Evolutionary conservation across 129 eudicot species (phyloP), one percentile per base, ranked within the genome.

Genomic region (Smallanthus sonchifolius): DNA sequence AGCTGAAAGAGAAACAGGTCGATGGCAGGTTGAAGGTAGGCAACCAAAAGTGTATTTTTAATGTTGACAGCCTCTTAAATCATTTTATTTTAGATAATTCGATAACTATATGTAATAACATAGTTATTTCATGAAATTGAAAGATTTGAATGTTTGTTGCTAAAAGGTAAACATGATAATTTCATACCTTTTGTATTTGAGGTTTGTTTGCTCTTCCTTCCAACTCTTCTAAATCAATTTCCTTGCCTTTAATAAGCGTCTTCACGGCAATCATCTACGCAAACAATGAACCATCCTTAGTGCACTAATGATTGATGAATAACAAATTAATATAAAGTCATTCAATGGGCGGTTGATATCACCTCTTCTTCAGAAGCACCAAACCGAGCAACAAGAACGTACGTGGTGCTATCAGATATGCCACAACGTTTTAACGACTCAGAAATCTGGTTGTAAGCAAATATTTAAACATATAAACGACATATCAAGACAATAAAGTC

Each of bases 391-490:
- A 79, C 96, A 49, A 88, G 92, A 75, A 91, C 57, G 62, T 88
- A 88, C 4, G 83, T 85, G 13, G 89, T 70, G 82, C 52, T 74
- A 49, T 91, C 97, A 67, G 97, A 85, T 56, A 91, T 88, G 15
- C 98, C 97, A 64, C 97, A 88, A 42, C 99, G 86, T 87, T 87
- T 94, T 24, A 91, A 74, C 7, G 99, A 94, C 76, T 94, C 99
- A 49, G 97, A 86, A 24, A 94, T 94, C 99, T 94, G 72, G 20
- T 55, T 40, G 7, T 19, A 20, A 61, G 10, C 19, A 70, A 44
- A 75, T 14, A 61, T 30, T 13, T 10, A 45, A 9, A 55, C 14
- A 49, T 36, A 55, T 1, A 15, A 66, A 78, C 32, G 40, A 49
- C 61, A 39, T 35, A 43, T 36, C 62, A 62, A 38, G 40, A 59